Conservation (phyloP, 108 stramenopile genomes). For the Cylindrotheca fusiformis region DNA sequence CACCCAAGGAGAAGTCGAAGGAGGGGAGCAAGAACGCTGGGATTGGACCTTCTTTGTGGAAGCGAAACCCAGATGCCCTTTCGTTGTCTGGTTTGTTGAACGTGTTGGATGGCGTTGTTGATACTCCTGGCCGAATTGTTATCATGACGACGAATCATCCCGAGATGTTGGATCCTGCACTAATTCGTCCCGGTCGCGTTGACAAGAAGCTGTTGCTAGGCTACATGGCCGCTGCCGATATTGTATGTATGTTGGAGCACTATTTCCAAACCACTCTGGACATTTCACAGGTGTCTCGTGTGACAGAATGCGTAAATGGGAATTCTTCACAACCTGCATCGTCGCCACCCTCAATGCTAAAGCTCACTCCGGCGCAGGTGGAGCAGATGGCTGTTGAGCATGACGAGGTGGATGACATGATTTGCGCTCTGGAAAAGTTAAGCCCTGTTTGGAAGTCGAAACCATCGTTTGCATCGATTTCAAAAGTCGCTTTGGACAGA, state of each 20-base stretch:
- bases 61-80: too few species aligned
- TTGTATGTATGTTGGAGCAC: constrained; percentile 53
- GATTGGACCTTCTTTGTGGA: too few species aligned
- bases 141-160: constrained; percentile 84
- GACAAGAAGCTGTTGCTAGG: constrained; percentile 58
- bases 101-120: constrained; percentile 87
- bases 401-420: too few species aligned
- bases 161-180: constrained; percentile 74
- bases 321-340: background rate
- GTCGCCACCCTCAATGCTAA: background rate
- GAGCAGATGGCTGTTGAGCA: constrained; percentile 48
- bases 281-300: background rate
- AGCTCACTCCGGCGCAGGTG: constrained; percentile 48
- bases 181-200: constrained; percentile 83
- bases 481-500: too few species aligned
- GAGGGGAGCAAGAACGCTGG: too few species aligned
- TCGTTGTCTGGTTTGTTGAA: too few species aligned
- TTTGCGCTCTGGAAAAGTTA: too few species aligned
- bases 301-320: background rate
- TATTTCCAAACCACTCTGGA: constrained; percentile 51
- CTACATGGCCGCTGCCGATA: constrained; percentile 45
- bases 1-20: too few species aligned
- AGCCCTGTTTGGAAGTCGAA: too few species aligned
- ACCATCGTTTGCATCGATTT: too few species aligned
- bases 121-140: constrained; percentile 73